Evolutionary conservation across 768 basidiomycete genomes (phyloP), one percentile per base, ranked within the genome.

Genomic region (Hericium coralloides): DNA sequence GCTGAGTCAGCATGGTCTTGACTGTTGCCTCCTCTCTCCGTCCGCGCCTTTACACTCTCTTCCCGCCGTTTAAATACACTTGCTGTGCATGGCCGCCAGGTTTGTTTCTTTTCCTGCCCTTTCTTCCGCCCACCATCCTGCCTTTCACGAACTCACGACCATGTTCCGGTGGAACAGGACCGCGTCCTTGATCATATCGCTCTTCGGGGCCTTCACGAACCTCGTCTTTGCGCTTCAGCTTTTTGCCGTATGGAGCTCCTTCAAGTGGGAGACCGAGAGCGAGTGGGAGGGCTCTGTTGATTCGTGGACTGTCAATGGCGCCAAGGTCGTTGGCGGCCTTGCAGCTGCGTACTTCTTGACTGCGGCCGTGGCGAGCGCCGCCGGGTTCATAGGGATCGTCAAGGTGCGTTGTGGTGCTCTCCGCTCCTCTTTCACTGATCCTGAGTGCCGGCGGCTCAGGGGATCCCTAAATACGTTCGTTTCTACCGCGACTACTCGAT

Each of bases 401-500:
- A 84, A 82, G 74, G 89, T 88, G 56, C 47, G 73, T 71, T 26
- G 4, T 49, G 5, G 9, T 43, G 41, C 7, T 59, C 26, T 52
- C 52, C 37, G n/a, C 18, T 12, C 45, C 45, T 12, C 37, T 26
- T 18, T 31, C 17, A 41, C 45, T 48, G 14, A 39, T 18, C 43
- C 22, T 57, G 20, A 38, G 20, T 52, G 15, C 47, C 22, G 25
- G 5, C 26, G 20, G 38, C 47, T 17, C 61, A 91, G 89, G 79
- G 74, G 65, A 79, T 80, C 59, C 74, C 83, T 4, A 72, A 81
- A 0, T 80, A 83, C 60, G 81, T 92, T 52, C 85, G 86, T 55
- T 83, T 92, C 63, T 92, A 89, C 72, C 83, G 89, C 59, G 88
- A 89, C 73, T 90, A 85, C 61, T 82, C 87, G 56, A 82, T 89